Evolutionary conservation across 2,329 filamentous ascomycete genomes (phyloP).

Genomic region (Xylariaceae sp.): DNA sequence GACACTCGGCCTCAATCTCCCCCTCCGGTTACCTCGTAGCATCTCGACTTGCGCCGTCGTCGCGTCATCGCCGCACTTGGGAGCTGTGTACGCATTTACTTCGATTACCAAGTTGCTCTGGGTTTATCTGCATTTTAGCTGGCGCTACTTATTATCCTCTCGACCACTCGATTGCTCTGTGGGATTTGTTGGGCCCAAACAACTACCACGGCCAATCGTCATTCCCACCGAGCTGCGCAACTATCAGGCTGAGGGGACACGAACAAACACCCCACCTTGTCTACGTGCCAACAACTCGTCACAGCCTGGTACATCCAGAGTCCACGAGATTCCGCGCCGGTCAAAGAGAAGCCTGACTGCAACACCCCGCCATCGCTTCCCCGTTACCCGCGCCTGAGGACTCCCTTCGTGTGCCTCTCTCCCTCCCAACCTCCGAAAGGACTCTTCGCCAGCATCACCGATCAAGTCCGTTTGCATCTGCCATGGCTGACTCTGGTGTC

Average conservation of each 20-base stretch:
- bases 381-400: conserved; percentile 3
- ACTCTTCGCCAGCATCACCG: not conserved
- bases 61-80: conserved; percentile 10
- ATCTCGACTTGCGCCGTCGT: conserved; percentile 16
- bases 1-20: conserved; percentile 6
- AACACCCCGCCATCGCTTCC: not conserved
- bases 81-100: conserved; percentile 9
- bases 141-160: too few relatives aligned
- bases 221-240: not conserved
- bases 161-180: too few relatives aligned
- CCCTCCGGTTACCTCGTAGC: conserved; percentile 19
- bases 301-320: conserved; percentile 1
- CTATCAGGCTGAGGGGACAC: conserved; percentile 6
- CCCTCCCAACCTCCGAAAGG: not conserved
- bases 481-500: conserved; percentile 76
- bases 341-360: too few relatives aligned
- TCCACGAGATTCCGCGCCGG: too few relatives aligned
- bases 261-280: conserved; percentile 23
- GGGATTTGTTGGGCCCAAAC: too few relatives aligned
- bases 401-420: conserved; percentile 13
- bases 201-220: not conserved
- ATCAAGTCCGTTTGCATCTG: conserved; percentile 25
- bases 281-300: conserved; percentile 26
- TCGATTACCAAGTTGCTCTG: conserved; percentile 19
- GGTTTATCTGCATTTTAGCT: not conserved